Conservation (phyloP, 2,329 filamentous ascomycete genomes). For the Calycina marina region DNA sequence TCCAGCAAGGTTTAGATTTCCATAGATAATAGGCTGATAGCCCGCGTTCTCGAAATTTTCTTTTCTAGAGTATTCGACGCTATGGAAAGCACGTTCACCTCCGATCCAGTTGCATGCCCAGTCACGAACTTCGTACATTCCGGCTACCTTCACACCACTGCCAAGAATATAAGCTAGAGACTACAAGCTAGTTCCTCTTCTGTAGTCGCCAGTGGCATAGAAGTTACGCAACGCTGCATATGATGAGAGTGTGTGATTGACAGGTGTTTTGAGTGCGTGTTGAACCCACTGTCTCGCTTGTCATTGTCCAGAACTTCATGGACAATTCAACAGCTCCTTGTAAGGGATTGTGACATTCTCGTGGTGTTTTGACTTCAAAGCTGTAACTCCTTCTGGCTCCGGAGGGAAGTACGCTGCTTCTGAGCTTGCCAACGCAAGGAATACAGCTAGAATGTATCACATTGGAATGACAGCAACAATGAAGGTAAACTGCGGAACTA, state of each 20-base stretch:
- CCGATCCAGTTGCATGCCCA: conserved; percentile 42
- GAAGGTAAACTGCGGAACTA: too few species aligned
- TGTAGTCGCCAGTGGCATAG: conserved; percentile 36
- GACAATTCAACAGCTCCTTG: conserved; percentile 41
- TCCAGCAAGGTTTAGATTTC: conserved; percentile 49
- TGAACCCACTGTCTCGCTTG: conserved; percentile 31
- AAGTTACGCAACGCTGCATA: conserved; percentile 29
- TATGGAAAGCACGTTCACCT: not conserved
- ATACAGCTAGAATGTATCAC: not conserved
- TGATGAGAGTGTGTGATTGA: conserved; percentile 38
- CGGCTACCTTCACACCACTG: conserved; percentile 46
- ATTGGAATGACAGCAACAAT: not conserved
- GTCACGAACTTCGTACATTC: conserved; percentile 51
- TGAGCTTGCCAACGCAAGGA: not conserved
- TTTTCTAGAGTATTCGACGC: not conserved
- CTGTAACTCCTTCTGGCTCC: not conserved
- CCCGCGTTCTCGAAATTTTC: conserved; percentile 32
- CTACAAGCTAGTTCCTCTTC: conserved; percentile 42
- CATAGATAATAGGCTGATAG: conserved; percentile 54
- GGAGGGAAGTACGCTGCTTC: not conserved
- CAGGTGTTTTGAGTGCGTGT: conserved; percentile 39
- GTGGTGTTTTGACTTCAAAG: not conserved
- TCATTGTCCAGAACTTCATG: conserved; percentile 34
- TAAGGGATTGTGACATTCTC: not conserved
- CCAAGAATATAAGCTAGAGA: conserved; percentile 42